Conservation (phyloP, 768 basidiomycete genomes). For the Mycena haematopus region DNA sequence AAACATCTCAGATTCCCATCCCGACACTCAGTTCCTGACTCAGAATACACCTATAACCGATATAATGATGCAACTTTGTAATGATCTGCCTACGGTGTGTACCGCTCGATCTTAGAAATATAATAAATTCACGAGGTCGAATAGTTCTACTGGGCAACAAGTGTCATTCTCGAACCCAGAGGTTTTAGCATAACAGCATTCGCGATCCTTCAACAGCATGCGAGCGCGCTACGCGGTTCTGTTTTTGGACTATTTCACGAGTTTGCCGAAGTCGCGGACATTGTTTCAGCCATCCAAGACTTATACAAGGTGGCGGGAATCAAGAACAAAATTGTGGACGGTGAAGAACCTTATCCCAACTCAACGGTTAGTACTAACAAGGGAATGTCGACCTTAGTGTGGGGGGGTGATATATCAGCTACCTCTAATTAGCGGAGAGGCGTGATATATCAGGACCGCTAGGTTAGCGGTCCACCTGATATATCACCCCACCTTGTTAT, state of each 20-base stretch:
- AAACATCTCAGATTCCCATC: background rate
- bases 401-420: too few species aligned
- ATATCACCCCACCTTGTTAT: too few species aligned
- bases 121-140: too few species aligned
- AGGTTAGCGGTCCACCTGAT: too few species aligned
- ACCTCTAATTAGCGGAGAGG: too few species aligned
- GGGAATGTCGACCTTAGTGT: too few species aligned
- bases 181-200: conserved; percentile 36
- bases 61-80: background rate
- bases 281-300: conserved; percentile 25
- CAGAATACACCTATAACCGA: background rate
- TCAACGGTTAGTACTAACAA: conserved; percentile 5
- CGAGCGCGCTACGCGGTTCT: conserved; percentile 31
- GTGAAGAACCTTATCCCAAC: conserved; percentile 33
- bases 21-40: background rate
- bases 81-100: conserved; percentile 10
- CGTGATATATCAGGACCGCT: too few species aligned
- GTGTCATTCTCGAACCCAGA: conserved; percentile 34
- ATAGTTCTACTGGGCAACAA: conserved; percentile 36
- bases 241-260: conserved; percentile 17
- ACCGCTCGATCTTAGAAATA: background rate
- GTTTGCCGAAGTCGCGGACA: background rate
- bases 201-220: conserved; percentile 36
- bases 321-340: conserved; percentile 35
- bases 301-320: conserved; percentile 32